These are phyloP conservation scores for Citeromyces matritensis DNA, from an alignment of 805 yeast genomes.

Conservation along the genomic window DNA sequence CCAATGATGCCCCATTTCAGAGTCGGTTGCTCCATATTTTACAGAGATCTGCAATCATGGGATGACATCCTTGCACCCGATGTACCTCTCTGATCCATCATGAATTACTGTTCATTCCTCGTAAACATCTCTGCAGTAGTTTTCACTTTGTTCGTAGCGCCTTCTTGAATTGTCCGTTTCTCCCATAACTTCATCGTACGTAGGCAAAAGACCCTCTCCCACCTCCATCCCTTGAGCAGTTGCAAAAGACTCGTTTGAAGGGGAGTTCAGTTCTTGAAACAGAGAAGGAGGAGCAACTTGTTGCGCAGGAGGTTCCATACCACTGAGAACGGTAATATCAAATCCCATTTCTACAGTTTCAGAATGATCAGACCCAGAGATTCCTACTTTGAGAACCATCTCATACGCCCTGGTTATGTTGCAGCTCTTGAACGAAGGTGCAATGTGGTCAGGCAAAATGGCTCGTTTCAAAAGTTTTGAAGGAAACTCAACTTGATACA, in stretches of 20 bases:
- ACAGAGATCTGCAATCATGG: not conserved
- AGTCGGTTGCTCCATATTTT: constrained; percentile 1
- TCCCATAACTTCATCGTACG: not conserved
- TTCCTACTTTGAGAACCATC: constrained; percentile 17
- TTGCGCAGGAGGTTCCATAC: too few species aligned
- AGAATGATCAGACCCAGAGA: constrained; percentile 6
- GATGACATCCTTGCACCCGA: not conserved
- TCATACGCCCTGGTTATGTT: constrained; percentile 32
- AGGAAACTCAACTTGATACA: constrained; percentile 30
- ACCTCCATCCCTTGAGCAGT: too few species aligned
- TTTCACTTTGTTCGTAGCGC: not conserved
- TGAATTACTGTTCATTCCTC: not conserved
- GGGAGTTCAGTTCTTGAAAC: too few species aligned
- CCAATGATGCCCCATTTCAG: constrained; percentile 33
- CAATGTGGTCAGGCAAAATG: constrained; percentile 26
- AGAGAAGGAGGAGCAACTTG: too few species aligned
- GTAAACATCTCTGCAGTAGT: not conserved
- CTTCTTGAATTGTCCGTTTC: not conserved
- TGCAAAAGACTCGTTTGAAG: too few species aligned
- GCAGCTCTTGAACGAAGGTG: constrained; percentile 43
- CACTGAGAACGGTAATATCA: too few species aligned
- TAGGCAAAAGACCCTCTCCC: not conserved
- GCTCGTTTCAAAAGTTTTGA: constrained; percentile 20
- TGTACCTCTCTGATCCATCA: not conserved
- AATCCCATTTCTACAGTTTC: too few species aligned